A percentile compares a stretch with the other conserved stretches of the same genome.
Evolutionary conservation across 108 stramenopile species (phyloP).

Genomic region (Craspedostauros australis): DNA sequence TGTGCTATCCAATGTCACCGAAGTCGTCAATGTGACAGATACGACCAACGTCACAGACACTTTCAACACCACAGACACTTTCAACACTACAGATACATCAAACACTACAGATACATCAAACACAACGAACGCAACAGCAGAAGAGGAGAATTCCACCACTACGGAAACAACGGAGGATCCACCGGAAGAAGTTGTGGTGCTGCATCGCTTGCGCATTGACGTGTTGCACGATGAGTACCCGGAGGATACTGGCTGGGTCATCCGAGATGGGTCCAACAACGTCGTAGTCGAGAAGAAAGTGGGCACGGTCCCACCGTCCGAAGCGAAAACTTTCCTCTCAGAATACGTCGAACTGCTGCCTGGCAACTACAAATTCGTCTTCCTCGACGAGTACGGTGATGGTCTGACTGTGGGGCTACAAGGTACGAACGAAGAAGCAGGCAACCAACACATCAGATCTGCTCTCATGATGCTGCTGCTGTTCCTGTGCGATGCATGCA

Average conservation of each 20-base stretch:
- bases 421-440: too few relatives aligned
- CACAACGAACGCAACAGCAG: background rate
- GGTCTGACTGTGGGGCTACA: too few relatives aligned
- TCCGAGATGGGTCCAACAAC: background rate
- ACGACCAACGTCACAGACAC: background rate
- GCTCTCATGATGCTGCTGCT: too few relatives aligned
- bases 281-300: too few relatives aligned
- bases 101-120: background rate
- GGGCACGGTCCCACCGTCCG: too few relatives aligned
- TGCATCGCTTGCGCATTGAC: conserved; percentile 3
- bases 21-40: background rate
- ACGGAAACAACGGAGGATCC: background rate
- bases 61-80: background rate
- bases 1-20: background rate
- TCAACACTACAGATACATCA: background rate
- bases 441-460: too few relatives aligned
- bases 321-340: too few relatives aligned
- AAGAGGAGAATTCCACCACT: background rate
- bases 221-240: conserved; percentile 17
- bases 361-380: too few relatives aligned
- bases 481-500: too few relatives aligned
- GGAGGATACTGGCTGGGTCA: conserved; percentile 14
- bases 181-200: background rate
- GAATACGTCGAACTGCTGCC: too few relatives aligned
- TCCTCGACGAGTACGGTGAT: too few relatives aligned